Evolutionary conservation across 192 early-diverging fungal genomes (phyloP).

Genomic region (Polychytrium aggregatum): DNA sequence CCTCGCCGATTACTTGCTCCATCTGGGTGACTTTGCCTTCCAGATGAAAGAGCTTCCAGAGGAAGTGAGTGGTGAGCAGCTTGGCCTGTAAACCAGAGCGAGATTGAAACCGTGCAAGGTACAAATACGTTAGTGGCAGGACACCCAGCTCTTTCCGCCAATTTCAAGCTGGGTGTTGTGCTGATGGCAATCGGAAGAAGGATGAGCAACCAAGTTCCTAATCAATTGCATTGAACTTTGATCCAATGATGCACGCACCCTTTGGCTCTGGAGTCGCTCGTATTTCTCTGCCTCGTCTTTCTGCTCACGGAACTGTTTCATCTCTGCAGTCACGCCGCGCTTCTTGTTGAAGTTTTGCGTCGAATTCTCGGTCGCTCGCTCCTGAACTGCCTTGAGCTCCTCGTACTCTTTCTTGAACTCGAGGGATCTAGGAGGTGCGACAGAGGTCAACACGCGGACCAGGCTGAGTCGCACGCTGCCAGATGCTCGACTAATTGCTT

Average conservation of each 20-base stretch:
- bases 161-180: too few species aligned
- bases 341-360: constrained; percentile 86
- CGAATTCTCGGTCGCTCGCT: constrained; percentile 77
- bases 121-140: too few species aligned
- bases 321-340: constrained; percentile 75
- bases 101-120: too few species aligned
- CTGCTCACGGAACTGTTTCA: constrained; percentile 87
- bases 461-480: too few species aligned
- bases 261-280: constrained; percentile 47
- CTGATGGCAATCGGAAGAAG: too few species aligned
- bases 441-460: background rate
- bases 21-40: constrained; percentile 52
- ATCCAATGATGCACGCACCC: constrained; percentile 25
- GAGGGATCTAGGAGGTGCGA: constrained; percentile 44
- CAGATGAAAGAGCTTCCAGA: constrained; percentile 89
- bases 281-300: constrained; percentile 83
- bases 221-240: too few species aligned
- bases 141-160: too few species aligned
- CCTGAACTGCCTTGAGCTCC: constrained; percentile 65
- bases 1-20: constrained; percentile 44
- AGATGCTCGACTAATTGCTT: too few species aligned
- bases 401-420: constrained; percentile 87
- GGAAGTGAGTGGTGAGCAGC: constrained; percentile 54
- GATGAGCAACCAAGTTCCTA: too few species aligned
- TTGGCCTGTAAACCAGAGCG: constrained; percentile 44